A percentile compares a stretch with the other conserved stretches of the same genome.
These are phyloP conservation scores for Eucalyptus brandiana DNA, from an alignment of 345 rosid genomes.

Conservation along the genomic window DNA sequence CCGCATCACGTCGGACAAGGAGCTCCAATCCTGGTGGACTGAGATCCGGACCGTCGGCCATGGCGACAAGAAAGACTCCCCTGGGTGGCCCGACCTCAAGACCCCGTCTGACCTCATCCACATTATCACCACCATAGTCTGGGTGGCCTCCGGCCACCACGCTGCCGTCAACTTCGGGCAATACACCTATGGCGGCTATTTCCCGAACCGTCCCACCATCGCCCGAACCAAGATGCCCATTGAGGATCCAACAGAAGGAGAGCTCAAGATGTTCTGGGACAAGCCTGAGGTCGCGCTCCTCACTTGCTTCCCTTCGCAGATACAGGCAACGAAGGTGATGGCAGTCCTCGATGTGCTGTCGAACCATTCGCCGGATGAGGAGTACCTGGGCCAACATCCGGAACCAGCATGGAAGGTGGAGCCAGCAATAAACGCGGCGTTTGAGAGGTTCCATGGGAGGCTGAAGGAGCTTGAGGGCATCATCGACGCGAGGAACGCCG, in stretches of 20 bases:
- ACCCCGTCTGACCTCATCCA: constrained; percentile 17
- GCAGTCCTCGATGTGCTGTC: constrained; percentile 25
- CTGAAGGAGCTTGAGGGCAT: constrained; percentile 17
- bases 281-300: constrained; percentile 27
- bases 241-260: constrained; percentile 15
- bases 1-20: constrained; percentile 3
- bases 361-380: constrained; percentile 38
- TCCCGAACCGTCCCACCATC: constrained; percentile 24
- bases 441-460: constrained; percentile 12
- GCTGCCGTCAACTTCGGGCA: constrained; percentile 40
- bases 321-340: constrained; percentile 27
- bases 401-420: constrained; percentile 20
- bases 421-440: constrained; percentile 9
- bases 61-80: constrained; percentile 31
- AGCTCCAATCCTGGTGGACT: constrained; percentile 25
- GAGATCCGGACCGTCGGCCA: constrained; percentile 29
- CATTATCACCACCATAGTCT: constrained; percentile 14
- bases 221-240: constrained; percentile 21
- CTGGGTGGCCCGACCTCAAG: constrained; percentile 39
- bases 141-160: constrained; percentile 33
- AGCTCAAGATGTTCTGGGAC: constrained; percentile 12
- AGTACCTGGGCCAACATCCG: constrained; percentile 19
- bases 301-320: constrained; percentile 24
- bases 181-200: constrained; percentile 14
- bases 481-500: constrained; percentile 18